Evolutionary conservation across 2,329 filamentous ascomycete species (phyloP).

Genomic region (Claviceps citrina): DNA sequence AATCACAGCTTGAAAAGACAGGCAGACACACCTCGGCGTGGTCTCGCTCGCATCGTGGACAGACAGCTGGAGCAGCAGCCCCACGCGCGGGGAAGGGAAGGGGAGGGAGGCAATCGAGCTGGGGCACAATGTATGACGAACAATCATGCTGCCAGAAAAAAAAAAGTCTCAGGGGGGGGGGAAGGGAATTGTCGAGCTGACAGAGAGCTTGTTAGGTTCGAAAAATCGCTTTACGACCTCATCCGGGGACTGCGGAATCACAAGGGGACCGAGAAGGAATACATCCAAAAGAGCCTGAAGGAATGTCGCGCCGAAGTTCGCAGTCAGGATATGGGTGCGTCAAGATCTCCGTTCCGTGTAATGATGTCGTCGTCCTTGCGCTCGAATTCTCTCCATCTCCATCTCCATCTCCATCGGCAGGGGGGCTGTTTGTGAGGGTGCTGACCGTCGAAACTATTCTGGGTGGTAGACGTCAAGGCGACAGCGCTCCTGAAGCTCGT

Average conservation of each 20-base stretch:
- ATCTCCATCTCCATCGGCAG: no score
- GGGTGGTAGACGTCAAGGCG: slow-evolving; percentile 90
- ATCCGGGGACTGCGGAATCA: slow-evolving; percentile 90
- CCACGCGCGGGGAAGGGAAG: slow-evolving; percentile 18
- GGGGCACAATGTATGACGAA: slow-evolving; percentile 2
- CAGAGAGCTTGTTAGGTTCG: slow-evolving; percentile 52
- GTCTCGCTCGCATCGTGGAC: slow-evolving; percentile 1
- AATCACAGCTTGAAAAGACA: slow-evolving; percentile 7
- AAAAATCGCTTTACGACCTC: slow-evolving; percentile 97
- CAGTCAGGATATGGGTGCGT: slow-evolving; percentile 77
- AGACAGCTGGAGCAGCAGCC: slow-evolving; percentile 7
- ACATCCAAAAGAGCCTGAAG: slow-evolving; percentile 82
- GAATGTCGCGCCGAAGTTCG: slow-evolving; percentile 91
- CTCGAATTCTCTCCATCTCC: no score
- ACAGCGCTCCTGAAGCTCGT: slow-evolving; percentile 90
- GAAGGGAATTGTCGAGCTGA: background rate
- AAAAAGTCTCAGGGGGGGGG: no score
- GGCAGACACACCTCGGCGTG: slow-evolving; percentile 2
- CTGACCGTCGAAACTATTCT: no score
- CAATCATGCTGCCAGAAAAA: background rate
- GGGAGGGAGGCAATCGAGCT: slow-evolving; percentile 4
- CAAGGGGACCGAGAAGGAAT: slow-evolving; percentile 88
- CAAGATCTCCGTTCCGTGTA: no score
- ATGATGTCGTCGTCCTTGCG: no score
- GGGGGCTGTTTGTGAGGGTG: no score